Conservation (phyloP, 805 yeast species). For the Peterozyma toletana region DNA sequence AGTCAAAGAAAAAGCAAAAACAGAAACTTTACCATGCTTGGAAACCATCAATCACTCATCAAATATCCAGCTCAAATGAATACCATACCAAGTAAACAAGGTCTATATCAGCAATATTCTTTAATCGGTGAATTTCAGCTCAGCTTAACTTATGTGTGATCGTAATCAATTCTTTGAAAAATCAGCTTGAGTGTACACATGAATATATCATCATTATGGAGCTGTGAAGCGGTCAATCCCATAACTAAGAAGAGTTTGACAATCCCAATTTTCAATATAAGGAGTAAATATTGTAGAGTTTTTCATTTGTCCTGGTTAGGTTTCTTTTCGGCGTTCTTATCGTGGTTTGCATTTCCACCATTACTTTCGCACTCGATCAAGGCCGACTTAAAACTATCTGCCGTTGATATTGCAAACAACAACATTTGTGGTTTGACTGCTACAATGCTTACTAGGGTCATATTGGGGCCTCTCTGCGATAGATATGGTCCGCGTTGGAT, state of each 20-base stretch:
- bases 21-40: no score
- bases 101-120: no score
- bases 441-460: constrained; percentile 19
- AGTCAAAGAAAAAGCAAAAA: no score
- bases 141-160: no score
- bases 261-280: constrained; percentile 19
- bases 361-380: constrained; percentile 16
- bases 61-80: no score
- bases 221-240: constrained; percentile 19
- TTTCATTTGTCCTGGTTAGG: constrained; percentile 24
- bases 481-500: constrained; percentile 20
- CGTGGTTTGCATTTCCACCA: constrained; percentile 27
- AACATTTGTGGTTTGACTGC: constrained; percentile 23
- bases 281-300: constrained; percentile 16
- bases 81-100: no score
- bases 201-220: constrained; percentile 12
- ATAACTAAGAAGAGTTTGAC: constrained; percentile 17
- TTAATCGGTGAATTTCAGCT: no score
- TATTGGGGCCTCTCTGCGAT: constrained; percentile 21
- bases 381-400: constrained; percentile 16
- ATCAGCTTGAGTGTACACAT: neutral
- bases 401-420: constrained; percentile 19
- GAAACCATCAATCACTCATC: no score
- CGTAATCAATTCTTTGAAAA: no score
- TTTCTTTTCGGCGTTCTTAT: constrained; percentile 21